Evolutionary conservation across 2,329 filamentous ascomycete genomes (phyloP).

Genomic region (Colletotrichum orbiculare): DNA sequence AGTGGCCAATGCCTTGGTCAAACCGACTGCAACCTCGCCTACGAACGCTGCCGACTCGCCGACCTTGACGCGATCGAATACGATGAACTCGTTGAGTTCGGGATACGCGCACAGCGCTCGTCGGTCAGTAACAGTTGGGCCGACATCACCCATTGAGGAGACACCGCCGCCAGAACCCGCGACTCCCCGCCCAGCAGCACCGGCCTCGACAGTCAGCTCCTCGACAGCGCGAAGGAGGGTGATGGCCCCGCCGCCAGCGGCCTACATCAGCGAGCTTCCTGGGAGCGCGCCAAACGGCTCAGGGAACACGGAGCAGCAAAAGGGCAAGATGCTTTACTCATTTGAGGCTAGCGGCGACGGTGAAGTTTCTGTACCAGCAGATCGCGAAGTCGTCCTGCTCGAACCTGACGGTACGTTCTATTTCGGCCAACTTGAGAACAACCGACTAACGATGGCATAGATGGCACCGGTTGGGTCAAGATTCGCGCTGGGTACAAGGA

Average conservation of each 20-base stretch:
- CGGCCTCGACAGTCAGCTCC: slow-evolving; percentile 40
- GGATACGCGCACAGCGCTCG: slow-evolving; percentile 85
- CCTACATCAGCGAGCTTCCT: slow-evolving; percentile 79
- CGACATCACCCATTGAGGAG: slow-evolving; percentile 64
- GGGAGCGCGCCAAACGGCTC: slow-evolving; percentile 60
- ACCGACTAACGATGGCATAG: slow-evolving; percentile 55
- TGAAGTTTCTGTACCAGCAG: slow-evolving; percentile 84
- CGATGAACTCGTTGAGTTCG: slow-evolving; percentile 90
- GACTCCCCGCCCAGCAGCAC: slow-evolving; percentile 40
- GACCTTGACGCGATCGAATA: slow-evolving; percentile 81
- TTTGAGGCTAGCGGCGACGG: slow-evolving; percentile 86
- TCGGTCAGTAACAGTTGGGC: slow-evolving; percentile 75
- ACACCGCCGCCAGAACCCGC: slow-evolving; percentile 50
- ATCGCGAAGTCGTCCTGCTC: slow-evolving; percentile 79
- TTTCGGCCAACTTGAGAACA: background rate
- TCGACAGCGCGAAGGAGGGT: slow-evolving; percentile 69
- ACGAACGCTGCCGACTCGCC: slow-evolving; percentile 70
- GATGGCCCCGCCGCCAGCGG: slow-evolving; percentile 85
- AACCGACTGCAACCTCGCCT: slow-evolving; percentile 50
- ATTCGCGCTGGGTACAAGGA: slow-evolving; percentile 80
- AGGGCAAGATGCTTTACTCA: slow-evolving; percentile 88
- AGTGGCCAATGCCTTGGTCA: slow-evolving; percentile 72
- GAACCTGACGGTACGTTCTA: slow-evolving; percentile 84
- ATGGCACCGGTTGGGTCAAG: slow-evolving; percentile 92
- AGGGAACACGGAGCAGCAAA: slow-evolving; percentile 64